Percentiles rank a stretch among this genome's conserved stretches.
These are phyloP conservation scores for Vaccinium darrowii DNA, from an alignment of 148 eudicot species.

Conservation along the genomic window DNA sequence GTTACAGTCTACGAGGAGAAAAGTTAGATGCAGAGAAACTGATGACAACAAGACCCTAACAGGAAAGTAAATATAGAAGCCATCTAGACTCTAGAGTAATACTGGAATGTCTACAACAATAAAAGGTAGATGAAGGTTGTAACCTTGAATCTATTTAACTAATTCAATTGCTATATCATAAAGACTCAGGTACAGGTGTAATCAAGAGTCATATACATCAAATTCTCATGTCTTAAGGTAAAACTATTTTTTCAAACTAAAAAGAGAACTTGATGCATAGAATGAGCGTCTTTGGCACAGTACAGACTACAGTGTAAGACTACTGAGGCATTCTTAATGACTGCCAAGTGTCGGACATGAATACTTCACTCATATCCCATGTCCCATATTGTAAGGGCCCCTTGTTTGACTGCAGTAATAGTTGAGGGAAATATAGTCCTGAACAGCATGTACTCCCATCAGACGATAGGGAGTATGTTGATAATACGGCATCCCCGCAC, in stretches of 20 bases:
- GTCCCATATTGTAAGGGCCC: background rate
- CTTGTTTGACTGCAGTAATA: background rate
- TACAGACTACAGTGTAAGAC: background rate
- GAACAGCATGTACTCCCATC: background rate
- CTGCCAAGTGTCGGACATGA: background rate
- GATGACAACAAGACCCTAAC: background rate
- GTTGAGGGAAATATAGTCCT: background rate
- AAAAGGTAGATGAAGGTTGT: slow-evolving; percentile 3
- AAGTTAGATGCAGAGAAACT: background rate
- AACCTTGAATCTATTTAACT: background rate
- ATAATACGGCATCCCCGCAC: background rate
- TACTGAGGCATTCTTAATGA: background rate
- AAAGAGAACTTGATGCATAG: background rate
- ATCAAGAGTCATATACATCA: background rate
- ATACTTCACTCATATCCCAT: background rate
- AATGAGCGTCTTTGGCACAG: background rate
- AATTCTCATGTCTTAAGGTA: background rate
- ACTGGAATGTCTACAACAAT: background rate
- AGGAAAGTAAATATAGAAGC: background rate
- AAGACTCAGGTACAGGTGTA: background rate
- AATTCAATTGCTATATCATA: background rate
- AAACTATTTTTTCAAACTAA: background rate
- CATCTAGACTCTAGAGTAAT: background rate
- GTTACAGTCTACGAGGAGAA: background rate
- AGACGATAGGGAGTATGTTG: background rate